phyloP scores from a whole-genome alignment of 441 rosid genomes.

The Eruca vesicaria region DNA sequence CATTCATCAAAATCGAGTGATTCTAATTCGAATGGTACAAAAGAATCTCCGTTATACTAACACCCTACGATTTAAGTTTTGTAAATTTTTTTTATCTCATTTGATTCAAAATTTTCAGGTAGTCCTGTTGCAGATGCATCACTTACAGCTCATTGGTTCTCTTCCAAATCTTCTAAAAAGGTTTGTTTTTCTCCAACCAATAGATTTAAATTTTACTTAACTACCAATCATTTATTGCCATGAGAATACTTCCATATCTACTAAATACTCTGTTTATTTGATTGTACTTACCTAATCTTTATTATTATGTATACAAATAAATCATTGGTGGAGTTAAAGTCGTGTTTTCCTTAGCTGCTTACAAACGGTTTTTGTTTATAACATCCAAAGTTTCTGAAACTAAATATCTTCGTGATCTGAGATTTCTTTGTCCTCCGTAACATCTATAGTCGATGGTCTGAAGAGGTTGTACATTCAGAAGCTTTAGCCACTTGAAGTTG shows the following conservation, averaged over 20 bases:
- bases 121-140: constrained; percentile 45
- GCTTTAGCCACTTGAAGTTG: constrained; percentile 84
- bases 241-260: not conserved
- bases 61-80: constrained; percentile 5
- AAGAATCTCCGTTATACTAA: constrained; percentile 4
- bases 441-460: constrained; percentile 90
- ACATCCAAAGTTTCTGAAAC: constrained; percentile 14
- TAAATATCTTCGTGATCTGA: constrained; percentile 35
- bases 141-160: constrained; percentile 72
- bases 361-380: not conserved
- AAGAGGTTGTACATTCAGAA: constrained; percentile 86
- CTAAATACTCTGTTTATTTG: not conserved
- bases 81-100: constrained; percentile 10
- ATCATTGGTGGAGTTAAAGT: not conserved
- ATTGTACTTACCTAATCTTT: not conserved
- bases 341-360: not conserved
- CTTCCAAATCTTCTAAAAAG: constrained; percentile 83
- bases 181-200: constrained; percentile 33
- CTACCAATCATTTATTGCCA: constrained; percentile 6
- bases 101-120: constrained; percentile 39
- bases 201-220: too few relatives aligned
- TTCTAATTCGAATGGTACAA: constrained; percentile 57
- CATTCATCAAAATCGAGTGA: constrained; percentile 49
- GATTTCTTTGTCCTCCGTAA: constrained; percentile 81
- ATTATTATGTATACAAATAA: not conserved